Evolutionary conservation across 345 rosid genomes (phyloP), one percentile per base, ranked within the genome.

Genomic region (Dimocarpus longan): DNA sequence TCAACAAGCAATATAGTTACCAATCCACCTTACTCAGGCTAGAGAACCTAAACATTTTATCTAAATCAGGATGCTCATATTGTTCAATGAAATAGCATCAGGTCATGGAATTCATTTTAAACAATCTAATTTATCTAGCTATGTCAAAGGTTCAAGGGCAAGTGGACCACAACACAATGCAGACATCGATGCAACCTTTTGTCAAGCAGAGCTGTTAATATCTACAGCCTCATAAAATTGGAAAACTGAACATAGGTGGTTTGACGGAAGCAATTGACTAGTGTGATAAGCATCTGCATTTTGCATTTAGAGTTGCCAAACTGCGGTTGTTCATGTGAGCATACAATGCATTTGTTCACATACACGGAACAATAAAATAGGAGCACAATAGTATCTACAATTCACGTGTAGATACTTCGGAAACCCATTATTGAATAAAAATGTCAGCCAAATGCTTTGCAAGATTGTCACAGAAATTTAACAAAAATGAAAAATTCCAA

Each of bases 391-490:
- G 19, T 28, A 73, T 73, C 26, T 59, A 18, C 59, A 70, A 74
- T 67, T 32, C 40, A 43, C 59, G 42, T 18, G 32, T 32, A 50
- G 19, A 15, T 39, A 16, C 8, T 44, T 18, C 0, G 57, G 18
- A 56, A 71, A 7, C 6, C 32, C 16, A 66, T 54, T 19, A 26
- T 44, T 54, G 73, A 11, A 54, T 10, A 6, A 13, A 19, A 39
- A 66, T 42, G 39, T 42, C 59, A 73, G 63, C 21, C 78, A 70
- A 2, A 69, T 21, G 50, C 21, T 11, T 8, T 52, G 22, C 48
- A 76, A 63, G 46, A 59, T 57, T 60, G 39, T 59, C 54, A 56
- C 16, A 56, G 56, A 37, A 76, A 77, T 44, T 32, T 54, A 18
- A 3, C 15, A 70, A 11, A 65, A 16, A 73, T 22, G 26, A 13